phyloP scores from a whole-genome alignment of 2,329 filamentous ascomycete genomes.

The Curvularia sp. region DNA sequence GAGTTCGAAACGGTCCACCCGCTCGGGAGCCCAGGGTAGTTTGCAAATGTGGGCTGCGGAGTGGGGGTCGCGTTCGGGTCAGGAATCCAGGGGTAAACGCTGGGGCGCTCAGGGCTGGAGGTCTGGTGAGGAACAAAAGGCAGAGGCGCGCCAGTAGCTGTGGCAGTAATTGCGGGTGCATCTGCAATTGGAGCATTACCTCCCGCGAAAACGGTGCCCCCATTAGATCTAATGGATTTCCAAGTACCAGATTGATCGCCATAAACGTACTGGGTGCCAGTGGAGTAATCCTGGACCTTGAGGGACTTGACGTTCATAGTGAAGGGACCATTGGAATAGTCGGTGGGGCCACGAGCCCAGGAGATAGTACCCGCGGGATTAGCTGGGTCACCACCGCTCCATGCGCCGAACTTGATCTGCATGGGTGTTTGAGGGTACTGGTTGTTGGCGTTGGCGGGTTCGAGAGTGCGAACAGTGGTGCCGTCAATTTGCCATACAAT shows the following conservation, averaged over 20 bases:
- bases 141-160: conserved; percentile 68
- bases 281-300: conserved; percentile 88
- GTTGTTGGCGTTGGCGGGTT: conserved; percentile 69
- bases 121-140: conserved; percentile 71
- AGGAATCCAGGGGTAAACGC: conserved; percentile 68
- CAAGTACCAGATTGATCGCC: conserved; percentile 78
- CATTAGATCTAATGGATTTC: conserved; percentile 82
- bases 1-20: conserved; percentile 82
- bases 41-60: conserved; percentile 54
- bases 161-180: conserved; percentile 69
- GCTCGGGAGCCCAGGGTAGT: conserved; percentile 69
- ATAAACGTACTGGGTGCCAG: conserved; percentile 84
- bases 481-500: conserved; percentile 88
- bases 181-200: conserved; percentile 61
- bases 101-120: conserved; percentile 55
- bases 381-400: conserved; percentile 85
- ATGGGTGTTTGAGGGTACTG: conserved; percentile 97
- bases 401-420: conserved; percentile 90
- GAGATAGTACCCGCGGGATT: conserved; percentile 83
- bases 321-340: conserved; percentile 85
- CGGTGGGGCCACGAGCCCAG: conserved; percentile 86
- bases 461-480: conserved; percentile 77
- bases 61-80: conserved; percentile 61
- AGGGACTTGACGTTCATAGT: conserved; percentile 82
- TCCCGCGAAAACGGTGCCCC: conserved; percentile 73